These are phyloP conservation scores for Castanospermum australe DNA, from an alignment of 306 rosid species.

Conservation along the genomic window DNA sequence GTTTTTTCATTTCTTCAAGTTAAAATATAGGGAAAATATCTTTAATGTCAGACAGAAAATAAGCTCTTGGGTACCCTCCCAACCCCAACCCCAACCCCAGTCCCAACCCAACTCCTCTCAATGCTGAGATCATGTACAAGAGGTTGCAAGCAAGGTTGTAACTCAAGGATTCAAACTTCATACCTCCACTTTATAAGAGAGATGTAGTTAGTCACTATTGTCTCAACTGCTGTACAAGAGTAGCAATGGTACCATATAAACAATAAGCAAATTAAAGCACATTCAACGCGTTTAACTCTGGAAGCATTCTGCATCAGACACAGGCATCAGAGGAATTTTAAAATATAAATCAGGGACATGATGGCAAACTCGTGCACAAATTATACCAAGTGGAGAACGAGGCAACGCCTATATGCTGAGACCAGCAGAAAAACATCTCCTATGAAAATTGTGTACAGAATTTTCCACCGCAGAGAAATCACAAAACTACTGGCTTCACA, in stretches of 20 bases:
- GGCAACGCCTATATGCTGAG: background rate
- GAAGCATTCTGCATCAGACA: background rate
- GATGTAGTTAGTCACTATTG: background rate
- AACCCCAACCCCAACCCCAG: no score
- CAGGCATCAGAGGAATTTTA: background rate
- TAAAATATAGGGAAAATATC: no score
- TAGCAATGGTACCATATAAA: background rate
- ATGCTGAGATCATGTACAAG: no score
- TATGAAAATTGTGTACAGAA: conserved; percentile 14
- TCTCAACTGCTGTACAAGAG: conserved; percentile 21
- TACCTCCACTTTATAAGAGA: background rate
- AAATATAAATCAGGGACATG: background rate
- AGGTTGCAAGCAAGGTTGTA: no score
- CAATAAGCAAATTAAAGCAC: background rate
- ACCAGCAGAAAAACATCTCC: conserved; percentile 27
- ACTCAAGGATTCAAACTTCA: background rate
- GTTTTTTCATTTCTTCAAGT: no score
- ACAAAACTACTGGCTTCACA: conserved; percentile 12
- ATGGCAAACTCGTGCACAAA: background rate
- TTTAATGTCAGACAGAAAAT: no score
- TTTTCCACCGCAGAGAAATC: background rate
- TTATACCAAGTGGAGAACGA: background rate
- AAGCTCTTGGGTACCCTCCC: no score
- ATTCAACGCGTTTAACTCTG: background rate
- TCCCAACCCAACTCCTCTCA: no score